Conservation (phyloP, 2,329 filamentous ascomycete species). For the Penicillium freii region DNA sequence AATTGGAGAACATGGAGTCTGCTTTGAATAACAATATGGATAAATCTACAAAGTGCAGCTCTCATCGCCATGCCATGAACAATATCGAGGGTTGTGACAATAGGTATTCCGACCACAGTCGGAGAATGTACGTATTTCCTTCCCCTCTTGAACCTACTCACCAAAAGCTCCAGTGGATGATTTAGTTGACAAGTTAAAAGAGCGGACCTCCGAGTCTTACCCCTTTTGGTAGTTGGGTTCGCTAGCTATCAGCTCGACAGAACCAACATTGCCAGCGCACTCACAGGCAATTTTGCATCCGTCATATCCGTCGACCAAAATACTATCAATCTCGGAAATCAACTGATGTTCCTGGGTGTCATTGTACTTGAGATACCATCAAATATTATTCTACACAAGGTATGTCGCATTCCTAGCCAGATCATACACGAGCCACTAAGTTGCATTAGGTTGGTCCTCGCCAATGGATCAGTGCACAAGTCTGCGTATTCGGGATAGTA, state of each 20-base stretch:
- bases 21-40: background rate
- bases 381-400: conserved; percentile 42
- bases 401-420: background rate
- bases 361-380: conserved; percentile 54
- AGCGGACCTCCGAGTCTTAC: conserved; percentile 49
- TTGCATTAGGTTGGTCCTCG: conserved; percentile 42
- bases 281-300: conserved; percentile 50
- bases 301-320: conserved; percentile 47
- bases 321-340: conserved; percentile 54
- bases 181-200: conserved; percentile 28
- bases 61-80: background rate
- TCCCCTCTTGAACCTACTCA: background rate
- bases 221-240: conserved; percentile 51
- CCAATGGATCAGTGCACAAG: conserved; percentile 52
- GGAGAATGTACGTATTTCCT: background rate
- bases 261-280: conserved; percentile 53
- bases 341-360: conserved; percentile 54
- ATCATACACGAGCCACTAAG: conserved; percentile 17
- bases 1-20: background rate
- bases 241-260: conserved; percentile 54
- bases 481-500: conserved; percentile 50
- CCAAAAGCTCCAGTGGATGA: no score
- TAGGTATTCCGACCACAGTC: background rate
- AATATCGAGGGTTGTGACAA: background rate
- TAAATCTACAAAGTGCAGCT: no score